Evolutionary conservation across 768 basidiomycete species (phyloP).

Genomic region (Kondoa subrosea): DNA sequence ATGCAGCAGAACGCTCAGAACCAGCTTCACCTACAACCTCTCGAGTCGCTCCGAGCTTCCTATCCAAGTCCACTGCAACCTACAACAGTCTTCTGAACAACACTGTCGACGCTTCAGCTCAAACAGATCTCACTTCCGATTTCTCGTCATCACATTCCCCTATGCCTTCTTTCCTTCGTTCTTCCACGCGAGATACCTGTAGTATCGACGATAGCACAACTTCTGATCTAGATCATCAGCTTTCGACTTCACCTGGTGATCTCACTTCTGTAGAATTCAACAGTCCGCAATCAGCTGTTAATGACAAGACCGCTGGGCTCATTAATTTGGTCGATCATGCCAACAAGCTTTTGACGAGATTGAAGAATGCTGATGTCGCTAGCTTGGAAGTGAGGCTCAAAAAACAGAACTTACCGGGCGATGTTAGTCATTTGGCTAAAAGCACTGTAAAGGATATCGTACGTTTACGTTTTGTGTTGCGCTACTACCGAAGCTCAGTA

Average conservation of each 20-base stretch:
- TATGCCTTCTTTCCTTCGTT: not conserved
- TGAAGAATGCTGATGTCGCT: slow-evolving; percentile 61
- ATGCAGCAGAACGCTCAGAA: not conserved
- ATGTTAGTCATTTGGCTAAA: slow-evolving; percentile 69
- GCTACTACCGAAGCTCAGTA: not conserved
- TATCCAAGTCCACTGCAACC: not conserved
- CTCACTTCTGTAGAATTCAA: not conserved
- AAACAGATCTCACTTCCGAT: not conserved
- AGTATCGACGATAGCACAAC: not conserved
- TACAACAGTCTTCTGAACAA: not conserved
- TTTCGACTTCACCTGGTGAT: not conserved
- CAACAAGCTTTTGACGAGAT: slow-evolving; percentile 45
- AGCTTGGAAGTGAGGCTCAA: slow-evolving; percentile 78
- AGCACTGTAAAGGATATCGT: slow-evolving; percentile 60
- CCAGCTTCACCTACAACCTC: not conserved
- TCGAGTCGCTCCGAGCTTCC: not conserved
- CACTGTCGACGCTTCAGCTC: not conserved
- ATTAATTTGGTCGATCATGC: slow-evolving; percentile 38
- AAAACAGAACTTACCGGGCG: slow-evolving; percentile 65
- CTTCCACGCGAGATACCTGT: not conserved
- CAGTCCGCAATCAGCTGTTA: slow-evolving; percentile 8
- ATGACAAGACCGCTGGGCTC: slow-evolving; percentile 27
- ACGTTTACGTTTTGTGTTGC: slow-evolving; percentile 1
- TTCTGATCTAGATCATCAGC: not conserved
- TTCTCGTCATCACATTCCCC: not conserved